Evolutionary conservation across 331 rosid species (phyloP), one percentile per base, ranked within the genome.

Genomic region (Quercus tomentella): DNA sequence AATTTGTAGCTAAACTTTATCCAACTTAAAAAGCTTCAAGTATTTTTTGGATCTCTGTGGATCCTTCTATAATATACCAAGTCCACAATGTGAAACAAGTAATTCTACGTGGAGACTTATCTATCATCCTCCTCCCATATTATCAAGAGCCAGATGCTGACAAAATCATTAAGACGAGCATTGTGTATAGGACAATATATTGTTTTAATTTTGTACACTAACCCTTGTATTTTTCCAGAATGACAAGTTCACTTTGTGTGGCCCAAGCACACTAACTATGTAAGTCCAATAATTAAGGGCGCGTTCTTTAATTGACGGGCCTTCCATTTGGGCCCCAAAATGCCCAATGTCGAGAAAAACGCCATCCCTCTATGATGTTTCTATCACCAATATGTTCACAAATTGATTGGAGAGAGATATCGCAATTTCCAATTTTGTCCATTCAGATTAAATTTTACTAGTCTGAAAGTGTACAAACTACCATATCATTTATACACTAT

Each of bases 231-330:
- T 22, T 49, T 49, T 49, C 15, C 18, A 72, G 68, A 43, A 76
- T 78, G 76, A 70, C 70, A 65, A 74, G 45, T 54, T 60, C 63
- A 63, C 7, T 9, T 9, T 56, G 10, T n/a, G 10, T 66, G 81
- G 72, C 55, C 68, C 73, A 56, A 70, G 65, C 54, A 52, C 22
- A 5, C 58, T 8, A 22, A 81, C 35, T 70, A 56, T 12, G 3
- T 7, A 75, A 75, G 72, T 75, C 52, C 52, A 80, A 76, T 77
- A 10, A 79, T 78, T 12, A 41, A 21, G 12, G 7, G 23, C 72
- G 31, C 67, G 22, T 16, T 52, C 45, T 74, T 41, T 18, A 68
- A 75, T 58, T 21, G 57, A 12, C 56, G 61, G 58, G 22, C 65
- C 57, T 52, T 9, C 30, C 30, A 3, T 21, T 23, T 23, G 30